These are phyloP conservation scores for Gossypium davidsonii DNA, from an alignment of 441 rosid species.

Conservation along the genomic window DNA sequence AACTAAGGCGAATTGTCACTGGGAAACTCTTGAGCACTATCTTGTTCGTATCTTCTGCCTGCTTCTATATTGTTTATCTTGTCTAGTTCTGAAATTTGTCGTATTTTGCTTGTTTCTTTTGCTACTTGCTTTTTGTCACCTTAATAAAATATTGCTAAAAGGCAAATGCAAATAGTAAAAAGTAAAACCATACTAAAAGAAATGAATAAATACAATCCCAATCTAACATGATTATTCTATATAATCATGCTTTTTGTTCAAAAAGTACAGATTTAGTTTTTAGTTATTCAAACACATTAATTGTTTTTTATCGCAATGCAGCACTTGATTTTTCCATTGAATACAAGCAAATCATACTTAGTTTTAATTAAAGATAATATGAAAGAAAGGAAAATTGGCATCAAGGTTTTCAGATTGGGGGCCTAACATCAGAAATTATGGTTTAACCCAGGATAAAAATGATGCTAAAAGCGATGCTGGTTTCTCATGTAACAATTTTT, in stretches of 20 bases:
- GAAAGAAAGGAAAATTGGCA: conserved; percentile 5
- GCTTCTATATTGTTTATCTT: conserved; percentile 3
- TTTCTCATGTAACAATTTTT: not conserved
- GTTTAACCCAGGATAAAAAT: not conserved
- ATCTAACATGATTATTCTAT: not conserved
- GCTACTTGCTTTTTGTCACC: not conserved
- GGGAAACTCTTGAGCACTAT: conserved; percentile 93
- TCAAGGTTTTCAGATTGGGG: not conserved
- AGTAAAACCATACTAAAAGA: not conserved
- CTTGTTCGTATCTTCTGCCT: conserved; percentile 57
- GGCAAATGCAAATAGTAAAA: not conserved
- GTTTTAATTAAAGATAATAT: not conserved
- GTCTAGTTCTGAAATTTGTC: not conserved
- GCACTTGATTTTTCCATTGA: not conserved
- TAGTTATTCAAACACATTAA: not conserved
- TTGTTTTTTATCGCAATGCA: not conserved
- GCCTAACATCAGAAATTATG: conserved; percentile 3
- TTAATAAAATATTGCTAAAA: conserved; percentile 1
- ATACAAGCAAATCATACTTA: not conserved
- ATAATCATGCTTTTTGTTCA: not conserved
- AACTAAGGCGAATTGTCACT: conserved; percentile 44
- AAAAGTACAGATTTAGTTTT: not conserved
- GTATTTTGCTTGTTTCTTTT: not conserved
- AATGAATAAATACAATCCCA: not conserved
- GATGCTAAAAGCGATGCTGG: not conserved